Evolutionary conservation across 768 basidiomycete species (phyloP), one percentile per base, ranked within the genome.

Genomic region (Leucocoprinus sp.): DNA sequence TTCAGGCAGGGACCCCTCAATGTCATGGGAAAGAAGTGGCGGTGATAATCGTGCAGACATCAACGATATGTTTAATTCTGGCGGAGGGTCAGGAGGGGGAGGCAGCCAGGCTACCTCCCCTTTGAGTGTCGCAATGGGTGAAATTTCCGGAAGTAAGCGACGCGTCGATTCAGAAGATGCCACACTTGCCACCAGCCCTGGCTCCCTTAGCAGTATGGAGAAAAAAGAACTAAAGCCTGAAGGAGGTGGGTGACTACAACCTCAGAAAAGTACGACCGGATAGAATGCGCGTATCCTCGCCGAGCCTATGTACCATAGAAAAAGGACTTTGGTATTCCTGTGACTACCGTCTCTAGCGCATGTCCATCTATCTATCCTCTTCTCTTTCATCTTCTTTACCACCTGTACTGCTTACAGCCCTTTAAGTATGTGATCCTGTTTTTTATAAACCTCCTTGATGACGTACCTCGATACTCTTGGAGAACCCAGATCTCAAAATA

Each of bases 11-110:
- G 45, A 47, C 45, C 45, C 45, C 38, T 47, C 45, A 23, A 47
- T 47, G 45, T 47, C 45, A 40, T 47, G 45, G 45, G 45, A 47
- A 47, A 47, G 45, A 38, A 47, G 45, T 18, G 45, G 45, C 19
- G 45, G 45, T 15, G 45, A 47, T 12, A 37, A 37, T 31, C n/a
- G 45, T 17, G 31, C 31, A 17, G 45, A 47, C 22, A 47, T 47
- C 11, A 7, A 37, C 22, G 45, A 47, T 12, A 47, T 47, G 45
- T 47, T 47, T 35, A 23, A 33, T 4, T 47, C 45, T 34, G 31
- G 45, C 5, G 38, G 45, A 17, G 45, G 45, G 2, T 27, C 37
- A 5, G 37, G 45, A 9, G 45, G 45, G 3, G 37, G 45, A 21
- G 27, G 45, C 19, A 31, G 45, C 22, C 45, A 47, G 19, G 19